Evolutionary conservation across 805 yeast species (phyloP).

Genomic region (Grigorovia jiainica): DNA sequence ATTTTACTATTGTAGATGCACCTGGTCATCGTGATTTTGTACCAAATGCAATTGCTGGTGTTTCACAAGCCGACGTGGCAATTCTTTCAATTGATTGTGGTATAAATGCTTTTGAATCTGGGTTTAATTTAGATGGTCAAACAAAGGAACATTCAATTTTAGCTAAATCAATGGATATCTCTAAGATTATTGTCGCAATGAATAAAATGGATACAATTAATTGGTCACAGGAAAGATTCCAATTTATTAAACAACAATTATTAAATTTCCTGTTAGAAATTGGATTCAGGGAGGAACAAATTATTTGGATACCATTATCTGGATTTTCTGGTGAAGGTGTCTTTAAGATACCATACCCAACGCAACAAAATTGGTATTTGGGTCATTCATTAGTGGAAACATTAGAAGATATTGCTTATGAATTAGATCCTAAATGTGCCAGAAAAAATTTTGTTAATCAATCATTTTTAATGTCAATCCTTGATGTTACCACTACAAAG

Average conservation of each 20-base stretch:
- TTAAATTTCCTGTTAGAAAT: constrained; percentile 65
- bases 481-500: constrained; percentile 48
- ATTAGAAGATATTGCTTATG: constrained; percentile 45
- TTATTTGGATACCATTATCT: constrained; percentile 88
- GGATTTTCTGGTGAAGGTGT: constrained; percentile 96
- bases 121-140: constrained; percentile 97
- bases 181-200: constrained; percentile 80
- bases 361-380: constrained; percentile 69
- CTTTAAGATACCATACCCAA: constrained; percentile 55
- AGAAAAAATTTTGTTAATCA: constrained; percentile 23
- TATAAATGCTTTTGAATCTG: constrained; percentile 98
- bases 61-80: constrained; percentile 98
- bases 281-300: constrained; percentile 77
- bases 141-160: constrained; percentile 93
- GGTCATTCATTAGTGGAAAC: constrained; percentile 84
- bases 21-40: constrained; percentile 99
- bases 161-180: constrained; percentile 96
- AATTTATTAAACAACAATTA: constrained; percentile 80
- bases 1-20: constrained; percentile 95
- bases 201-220: constrained; percentile 80
- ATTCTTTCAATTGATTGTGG: constrained; percentile 92
- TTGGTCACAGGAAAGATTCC: constrained; percentile 90
- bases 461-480: constrained; percentile 49
- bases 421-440: constrained; percentile 10
- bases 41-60: constrained; percentile 98